phyloP scores from a whole-genome alignment of 805 yeast genomes.

The Candida ipomoeae region DNA sequence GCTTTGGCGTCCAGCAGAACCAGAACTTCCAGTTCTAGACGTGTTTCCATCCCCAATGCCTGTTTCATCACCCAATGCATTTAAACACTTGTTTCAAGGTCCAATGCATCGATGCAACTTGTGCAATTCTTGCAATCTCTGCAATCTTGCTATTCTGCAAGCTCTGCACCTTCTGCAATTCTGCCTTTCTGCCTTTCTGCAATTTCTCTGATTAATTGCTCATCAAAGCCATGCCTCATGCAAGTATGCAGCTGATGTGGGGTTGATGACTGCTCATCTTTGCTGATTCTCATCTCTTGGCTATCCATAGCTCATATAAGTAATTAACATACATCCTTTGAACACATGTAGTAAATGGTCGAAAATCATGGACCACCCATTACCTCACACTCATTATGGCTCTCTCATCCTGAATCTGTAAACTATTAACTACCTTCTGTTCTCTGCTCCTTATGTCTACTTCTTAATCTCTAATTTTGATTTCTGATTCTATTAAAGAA shows the following conservation, averaged over 20 bases:
- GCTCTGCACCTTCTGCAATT: too few relatives aligned
- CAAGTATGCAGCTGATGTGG: not conserved
- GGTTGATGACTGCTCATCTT: not conserved
- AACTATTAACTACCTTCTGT: too few relatives aligned
- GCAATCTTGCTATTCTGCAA: too few relatives aligned
- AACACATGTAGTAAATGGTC: not conserved
- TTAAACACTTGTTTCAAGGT: not conserved
- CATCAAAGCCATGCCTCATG: not conserved
- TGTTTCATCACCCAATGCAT: not conserved
- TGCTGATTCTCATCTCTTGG: not conserved
- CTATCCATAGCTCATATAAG: not conserved
- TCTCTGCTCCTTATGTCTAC: too few relatives aligned
- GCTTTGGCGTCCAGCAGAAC: constrained; percentile 70
- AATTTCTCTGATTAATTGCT: not conserved
- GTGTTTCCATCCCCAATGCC: too few relatives aligned
- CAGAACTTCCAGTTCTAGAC: constrained; percentile 43
- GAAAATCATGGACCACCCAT: too few relatives aligned
- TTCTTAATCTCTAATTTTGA: too few relatives aligned
- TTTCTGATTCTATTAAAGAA: too few relatives aligned
- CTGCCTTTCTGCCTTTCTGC: not conserved
- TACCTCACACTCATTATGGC: too few relatives aligned
- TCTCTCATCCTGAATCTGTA: too few relatives aligned
- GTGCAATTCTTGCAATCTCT: too few relatives aligned
- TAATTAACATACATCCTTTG: not conserved
- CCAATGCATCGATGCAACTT: too few relatives aligned